Percentiles rank a stretch among this genome's conserved stretches.
These are phyloP conservation scores for Avena sativa DNA, from an alignment of 176 grass and related monocot genomes.

Conservation along the genomic window DNA sequence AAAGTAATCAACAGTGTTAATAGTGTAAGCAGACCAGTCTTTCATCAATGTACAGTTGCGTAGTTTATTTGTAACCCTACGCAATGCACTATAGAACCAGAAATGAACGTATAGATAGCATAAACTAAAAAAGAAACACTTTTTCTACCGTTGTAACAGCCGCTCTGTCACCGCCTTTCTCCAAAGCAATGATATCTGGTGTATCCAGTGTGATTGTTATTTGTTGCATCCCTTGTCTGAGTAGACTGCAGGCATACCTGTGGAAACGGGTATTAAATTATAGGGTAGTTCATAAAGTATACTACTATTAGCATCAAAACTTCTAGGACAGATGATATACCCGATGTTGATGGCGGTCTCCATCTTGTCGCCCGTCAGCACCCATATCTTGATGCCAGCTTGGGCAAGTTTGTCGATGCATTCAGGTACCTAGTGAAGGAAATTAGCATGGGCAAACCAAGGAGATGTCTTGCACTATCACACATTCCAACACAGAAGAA, in stretches of 20 bases:
- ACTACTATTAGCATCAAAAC: slow-evolving; percentile 6
- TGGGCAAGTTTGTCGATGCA: slow-evolving; percentile 94
- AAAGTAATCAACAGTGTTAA: neutral
- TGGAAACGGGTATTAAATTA: slow-evolving; percentile 14
- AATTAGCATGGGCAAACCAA: slow-evolving; percentile 30
- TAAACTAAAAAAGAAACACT: neutral
- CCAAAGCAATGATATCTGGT: slow-evolving; percentile 62
- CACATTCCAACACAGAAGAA: slow-evolving; percentile 4
- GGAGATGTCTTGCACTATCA: neutral
- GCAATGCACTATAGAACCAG: neutral
- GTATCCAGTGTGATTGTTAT: slow-evolving; percentile 85
- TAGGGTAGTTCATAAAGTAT: neutral
- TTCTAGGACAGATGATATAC: slow-evolving; percentile 29
- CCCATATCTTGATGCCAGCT: slow-evolving; percentile 99
- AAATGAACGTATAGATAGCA: neutral
- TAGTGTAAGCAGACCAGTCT: neutral
- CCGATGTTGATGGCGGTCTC: slow-evolving; percentile 98
- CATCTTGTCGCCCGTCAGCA: slow-evolving; percentile 96
- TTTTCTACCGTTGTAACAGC: slow-evolving; percentile 59
- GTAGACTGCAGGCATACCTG: slow-evolving; percentile 90
- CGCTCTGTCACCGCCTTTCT: slow-evolving; percentile 67
- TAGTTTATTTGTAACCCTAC: neutral
- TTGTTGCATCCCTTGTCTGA: slow-evolving; percentile 94
- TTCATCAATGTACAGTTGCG: neutral
- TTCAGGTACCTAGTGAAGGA: slow-evolving; percentile 74